Base-by-base conservation (phyloP, 2,329 filamentous ascomycete species). In the Colletotrichum trifolii region DNA sequence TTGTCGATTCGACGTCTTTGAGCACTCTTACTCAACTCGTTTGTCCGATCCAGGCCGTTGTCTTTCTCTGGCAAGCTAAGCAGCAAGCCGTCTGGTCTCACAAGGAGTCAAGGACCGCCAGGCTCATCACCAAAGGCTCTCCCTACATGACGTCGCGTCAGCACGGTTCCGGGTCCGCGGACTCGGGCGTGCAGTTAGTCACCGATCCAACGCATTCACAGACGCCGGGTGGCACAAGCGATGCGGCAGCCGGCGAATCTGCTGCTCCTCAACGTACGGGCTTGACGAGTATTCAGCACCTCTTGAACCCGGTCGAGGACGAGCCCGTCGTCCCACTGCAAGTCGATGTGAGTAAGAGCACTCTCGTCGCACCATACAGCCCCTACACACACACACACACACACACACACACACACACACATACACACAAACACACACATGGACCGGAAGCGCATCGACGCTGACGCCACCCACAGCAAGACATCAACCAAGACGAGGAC, bases 251-350 rank as follows among this genome's bases (percentile, higher is more conserved):
- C 25, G 5, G 1, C 25, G 25, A 25, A 49, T 54, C 63, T 11
- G 39, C 43, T 46, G 34, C 42, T 10, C 53, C 66, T 38, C 48
- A 43, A 17, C n/a, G 13, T 13, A 12, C 35, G 6, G 49, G 36
- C 1, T 49, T 50, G 56, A 60, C 61, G 34, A 60, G 56, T 8
- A 50, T 55, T 10, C 61, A 68, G 33, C 43, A 56, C 33, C 39
- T 58, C n/a, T 55, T 69, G 9, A 60, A 69, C 34, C 70, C 70
- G 33, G 64, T 65, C 17, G 57, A 62, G 8, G 59, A 69, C 34
- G 66, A 67, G n/a, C 54, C 67, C 40, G 67, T 70, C 36, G 67
- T 64, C 17, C 71, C 71, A 10, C 63, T 73, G 10, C 70, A 71
- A 33, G 69, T 73, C 42, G 71, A 73, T 49, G 71, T 70, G 57